phyloP scores from a whole-genome alignment of 2,329 filamentous ascomycete species.

The Bipolaris zeicola region DNA sequence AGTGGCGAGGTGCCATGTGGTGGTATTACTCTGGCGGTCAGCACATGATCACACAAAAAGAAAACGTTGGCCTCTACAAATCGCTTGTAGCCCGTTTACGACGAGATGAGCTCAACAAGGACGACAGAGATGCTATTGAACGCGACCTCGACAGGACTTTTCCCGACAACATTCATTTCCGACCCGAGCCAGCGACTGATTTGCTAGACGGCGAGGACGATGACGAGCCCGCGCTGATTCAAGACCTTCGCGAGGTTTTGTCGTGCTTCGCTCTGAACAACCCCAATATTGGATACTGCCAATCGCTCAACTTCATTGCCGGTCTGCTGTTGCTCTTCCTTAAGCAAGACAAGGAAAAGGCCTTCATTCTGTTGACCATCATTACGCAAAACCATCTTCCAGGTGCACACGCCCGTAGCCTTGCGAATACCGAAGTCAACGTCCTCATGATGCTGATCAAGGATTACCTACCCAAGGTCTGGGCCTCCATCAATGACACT shows the following conservation, averaged over 20 bases:
- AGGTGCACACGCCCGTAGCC: slow-evolving; percentile 86
- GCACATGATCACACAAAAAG: slow-evolving; percentile 74
- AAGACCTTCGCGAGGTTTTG: slow-evolving; percentile 80
- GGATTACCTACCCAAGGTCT: slow-evolving; percentile 81
- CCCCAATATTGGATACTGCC: slow-evolving; percentile 90
- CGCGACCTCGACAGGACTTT: slow-evolving; percentile 93
- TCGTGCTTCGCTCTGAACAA: slow-evolving; percentile 91
- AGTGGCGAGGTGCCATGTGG: slow-evolving; percentile 95
- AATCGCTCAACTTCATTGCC: slow-evolving; percentile 93
- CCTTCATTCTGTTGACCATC: slow-evolving; percentile 91
- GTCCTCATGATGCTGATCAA: slow-evolving; percentile 88
- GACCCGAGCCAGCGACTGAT: slow-evolving; percentile 59
- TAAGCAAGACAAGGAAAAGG: slow-evolving; percentile 78
- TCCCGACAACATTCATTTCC: slow-evolving; percentile 91
- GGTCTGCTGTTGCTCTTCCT: slow-evolving; percentile 89
- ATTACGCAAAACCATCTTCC: slow-evolving; percentile 88
- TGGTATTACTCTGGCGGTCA: slow-evolving; percentile 94
- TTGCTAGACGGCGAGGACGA: slow-evolving; percentile 37
- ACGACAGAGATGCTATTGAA: slow-evolving; percentile 89
- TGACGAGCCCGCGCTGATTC: slow-evolving; percentile 76
- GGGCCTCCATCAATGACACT: slow-evolving; percentile 85
- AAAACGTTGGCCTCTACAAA: slow-evolving; percentile 70
- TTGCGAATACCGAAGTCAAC: slow-evolving; percentile 92
- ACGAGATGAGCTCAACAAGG: slow-evolving; percentile 64
- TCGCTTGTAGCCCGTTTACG: slow-evolving; percentile 71